Percentiles rank a stretch among this genome's conserved stretches.
These are phyloP conservation scores for Aspergillus sp. DNA, from an alignment of 2,329 filamentous ascomycete genomes.

Conservation along the genomic window DNA sequence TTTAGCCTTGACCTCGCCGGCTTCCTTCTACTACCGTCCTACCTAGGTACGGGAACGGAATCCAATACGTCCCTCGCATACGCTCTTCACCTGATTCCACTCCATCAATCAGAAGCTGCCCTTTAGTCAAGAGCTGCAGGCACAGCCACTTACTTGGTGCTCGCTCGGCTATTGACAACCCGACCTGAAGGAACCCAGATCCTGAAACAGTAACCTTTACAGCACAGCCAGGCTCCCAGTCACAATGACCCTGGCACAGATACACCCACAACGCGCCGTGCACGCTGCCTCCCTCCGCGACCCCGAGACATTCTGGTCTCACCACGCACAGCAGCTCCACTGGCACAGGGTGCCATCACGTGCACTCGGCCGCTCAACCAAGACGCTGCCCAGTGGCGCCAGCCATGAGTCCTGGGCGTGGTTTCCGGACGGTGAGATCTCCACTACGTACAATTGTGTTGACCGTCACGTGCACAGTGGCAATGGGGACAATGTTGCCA, in stretches of 20 bases:
- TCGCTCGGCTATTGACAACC: not conserved
- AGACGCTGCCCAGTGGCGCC: conserved; percentile 63
- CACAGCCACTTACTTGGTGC: not conserved
- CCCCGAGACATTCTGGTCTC: conserved; percentile 74
- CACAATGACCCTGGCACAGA: not conserved
- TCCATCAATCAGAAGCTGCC: not conserved
- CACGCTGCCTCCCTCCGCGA: conserved; percentile 64
- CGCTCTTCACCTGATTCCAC: not conserved
- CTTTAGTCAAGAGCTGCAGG: not conserved
- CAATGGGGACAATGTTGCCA: conserved; percentile 73
- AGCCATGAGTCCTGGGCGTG: conserved; percentile 81
- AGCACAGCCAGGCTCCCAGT: not conserved
- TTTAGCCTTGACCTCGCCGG: not conserved
- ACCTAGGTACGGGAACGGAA: conserved; percentile 1
- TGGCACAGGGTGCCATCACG: conserved; percentile 78
- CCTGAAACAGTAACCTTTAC: not conserved
- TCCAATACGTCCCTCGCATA: not conserved
- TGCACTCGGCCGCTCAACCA: conserved; percentile 64
- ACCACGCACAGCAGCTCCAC: conserved; percentile 73
- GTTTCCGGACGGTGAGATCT: conserved; percentile 88
- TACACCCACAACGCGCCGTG: conserved; percentile 54
- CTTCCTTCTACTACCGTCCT: not conserved
- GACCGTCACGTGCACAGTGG: conserved; percentile 85
- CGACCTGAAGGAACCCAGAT: not conserved
- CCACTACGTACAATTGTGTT: conserved; percentile 88